phyloP scores from a whole-genome alignment of 2,329 filamentous ascomycete genomes.

The Colletotrichum chrysophilum region DNA sequence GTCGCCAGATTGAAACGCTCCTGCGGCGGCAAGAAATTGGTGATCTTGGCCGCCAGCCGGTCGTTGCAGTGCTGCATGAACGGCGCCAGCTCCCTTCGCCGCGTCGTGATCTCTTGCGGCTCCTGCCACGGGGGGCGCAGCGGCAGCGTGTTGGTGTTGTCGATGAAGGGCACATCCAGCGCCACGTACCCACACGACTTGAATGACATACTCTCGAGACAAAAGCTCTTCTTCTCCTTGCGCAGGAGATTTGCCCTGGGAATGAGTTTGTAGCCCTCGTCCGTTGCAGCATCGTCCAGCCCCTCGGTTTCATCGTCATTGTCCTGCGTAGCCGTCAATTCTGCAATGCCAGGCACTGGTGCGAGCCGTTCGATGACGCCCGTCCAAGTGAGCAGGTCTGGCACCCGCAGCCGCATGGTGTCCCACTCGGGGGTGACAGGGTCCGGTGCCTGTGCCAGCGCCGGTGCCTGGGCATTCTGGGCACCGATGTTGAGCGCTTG shows the following conservation, averaged over 20 bases:
- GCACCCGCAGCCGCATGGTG: slow-evolving; percentile 20
- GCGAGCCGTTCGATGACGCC: slow-evolving; percentile 49
- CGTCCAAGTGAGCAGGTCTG: slow-evolving; percentile 42
- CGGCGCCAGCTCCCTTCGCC: slow-evolving; percentile 17
- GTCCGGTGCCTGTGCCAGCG: not conserved
- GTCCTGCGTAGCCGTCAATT: slow-evolving; percentile 17
- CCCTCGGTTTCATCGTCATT: not conserved
- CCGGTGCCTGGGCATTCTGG: not conserved
- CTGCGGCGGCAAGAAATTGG: slow-evolving; percentile 29
- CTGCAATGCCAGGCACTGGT: slow-evolving; percentile 36
- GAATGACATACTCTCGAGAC: slow-evolving; percentile 50
- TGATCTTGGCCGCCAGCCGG: slow-evolving; percentile 38
- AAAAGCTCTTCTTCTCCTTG: slow-evolving; percentile 31
- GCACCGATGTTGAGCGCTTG: not conserved
- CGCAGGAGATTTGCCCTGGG: slow-evolving; percentile 26
- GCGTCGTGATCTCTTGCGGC: not conserved
- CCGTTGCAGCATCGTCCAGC: not conserved
- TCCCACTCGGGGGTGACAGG: not conserved
- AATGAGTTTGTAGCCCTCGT: slow-evolving; percentile 23
- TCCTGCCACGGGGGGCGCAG: slow-evolving; percentile 17
- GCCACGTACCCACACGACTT: slow-evolving; percentile 67
- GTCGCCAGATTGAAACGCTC: slow-evolving; percentile 34
- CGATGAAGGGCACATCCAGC: slow-evolving; percentile 40
- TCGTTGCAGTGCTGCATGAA: slow-evolving; percentile 43
- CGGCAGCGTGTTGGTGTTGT: slow-evolving; percentile 40